Percentiles rank a stretch among this genome's conserved stretches.
Conservation (phyloP, 2,329 filamentous ascomycete genomes). For the Colletotrichum trifolii region DNA sequence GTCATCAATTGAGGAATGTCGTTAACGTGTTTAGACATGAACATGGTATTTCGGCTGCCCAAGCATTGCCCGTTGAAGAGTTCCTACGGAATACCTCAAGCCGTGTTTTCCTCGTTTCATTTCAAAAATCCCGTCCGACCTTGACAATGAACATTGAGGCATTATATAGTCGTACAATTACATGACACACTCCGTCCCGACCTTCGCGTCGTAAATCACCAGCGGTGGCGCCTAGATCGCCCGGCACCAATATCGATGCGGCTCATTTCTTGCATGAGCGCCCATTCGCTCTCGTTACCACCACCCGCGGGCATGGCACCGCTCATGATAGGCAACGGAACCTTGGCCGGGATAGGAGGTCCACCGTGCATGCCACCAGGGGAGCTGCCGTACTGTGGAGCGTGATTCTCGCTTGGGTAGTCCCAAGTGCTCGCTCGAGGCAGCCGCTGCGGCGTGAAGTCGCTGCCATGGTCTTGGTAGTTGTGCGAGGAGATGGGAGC, state of each 20-base stretch:
- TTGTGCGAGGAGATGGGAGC: constrained; percentile 64
- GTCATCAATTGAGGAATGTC: too few species aligned
- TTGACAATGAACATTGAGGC: too few species aligned
- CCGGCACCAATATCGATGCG: constrained; percentile 74
- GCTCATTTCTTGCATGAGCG: constrained; percentile 78
- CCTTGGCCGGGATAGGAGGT: constrained; percentile 77
- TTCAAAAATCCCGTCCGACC: too few species aligned
- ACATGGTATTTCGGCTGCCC: too few species aligned
- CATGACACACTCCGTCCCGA: too few species aligned
- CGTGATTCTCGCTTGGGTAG: constrained; percentile 64
- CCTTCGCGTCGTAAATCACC: too few species aligned
- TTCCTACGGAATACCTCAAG: too few species aligned
- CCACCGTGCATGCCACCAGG: constrained; percentile 41
- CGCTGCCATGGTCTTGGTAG: constrained; percentile 55
- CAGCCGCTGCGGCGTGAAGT: constrained; percentile 56
- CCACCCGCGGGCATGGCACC: constrained; percentile 48
- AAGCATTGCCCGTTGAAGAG: too few species aligned
- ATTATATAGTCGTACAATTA: too few species aligned
- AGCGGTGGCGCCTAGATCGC: constrained; percentile 62
- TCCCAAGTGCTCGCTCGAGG: constrained; percentile 64
- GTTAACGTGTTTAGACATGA: too few species aligned
- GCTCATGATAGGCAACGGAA: constrained; percentile 66
- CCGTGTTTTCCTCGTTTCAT: too few species aligned
- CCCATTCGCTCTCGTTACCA: constrained; percentile 60
- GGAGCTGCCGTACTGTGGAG: constrained; percentile 49